Evolutionary conservation across 352 stramenopile species (phyloP).

Genomic region (Phytophthora foliorum): DNA sequence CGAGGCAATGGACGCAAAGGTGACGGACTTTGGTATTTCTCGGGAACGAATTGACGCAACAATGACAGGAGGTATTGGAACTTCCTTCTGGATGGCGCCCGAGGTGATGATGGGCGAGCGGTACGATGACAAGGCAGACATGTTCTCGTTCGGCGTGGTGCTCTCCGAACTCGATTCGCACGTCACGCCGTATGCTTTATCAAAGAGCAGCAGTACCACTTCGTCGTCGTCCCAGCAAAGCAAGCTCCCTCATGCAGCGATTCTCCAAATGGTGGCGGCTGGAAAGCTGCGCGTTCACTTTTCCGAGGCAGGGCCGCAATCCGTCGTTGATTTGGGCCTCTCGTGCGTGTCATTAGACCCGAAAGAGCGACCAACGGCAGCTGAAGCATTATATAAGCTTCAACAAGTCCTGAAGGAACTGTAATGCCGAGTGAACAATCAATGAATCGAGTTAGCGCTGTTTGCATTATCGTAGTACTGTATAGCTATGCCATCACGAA

Average conservation of each 20-base stretch:
- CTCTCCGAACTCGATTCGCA: constrained; percentile 51
- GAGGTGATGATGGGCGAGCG: constrained; percentile 54
- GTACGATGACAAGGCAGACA: constrained; percentile 57
- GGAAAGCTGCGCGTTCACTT: constrained; percentile 50
- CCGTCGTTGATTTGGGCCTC: constrained; percentile 38
- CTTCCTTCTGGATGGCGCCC: constrained; percentile 58
- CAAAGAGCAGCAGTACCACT: constrained; percentile 25
- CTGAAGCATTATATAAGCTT: constrained; percentile 55
- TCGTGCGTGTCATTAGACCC: constrained; percentile 51
- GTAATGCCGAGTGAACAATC: constrained; percentile 6
- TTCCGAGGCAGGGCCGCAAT: constrained; percentile 32
- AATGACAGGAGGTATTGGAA: constrained; percentile 52
- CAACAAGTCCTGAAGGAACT: constrained; percentile 39
- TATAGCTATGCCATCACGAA: too few species aligned
- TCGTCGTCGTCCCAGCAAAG: constrained; percentile 11
- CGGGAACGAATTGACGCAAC: constrained; percentile 43
- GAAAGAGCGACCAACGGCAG: constrained; percentile 41
- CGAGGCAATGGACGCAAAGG: constrained; percentile 38
- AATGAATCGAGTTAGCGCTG: too few species aligned
- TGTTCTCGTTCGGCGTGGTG: constrained; percentile 62
- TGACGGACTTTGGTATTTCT: constrained; percentile 52
- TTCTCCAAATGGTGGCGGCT: constrained; percentile 59
- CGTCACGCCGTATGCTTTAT: constrained; percentile 38
- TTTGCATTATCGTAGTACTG: too few species aligned
- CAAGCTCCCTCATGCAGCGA: constrained; percentile 46